Base-by-base conservation (phyloP, 768 basidiomycete genomes). In the Suillus variegatus region DNA sequence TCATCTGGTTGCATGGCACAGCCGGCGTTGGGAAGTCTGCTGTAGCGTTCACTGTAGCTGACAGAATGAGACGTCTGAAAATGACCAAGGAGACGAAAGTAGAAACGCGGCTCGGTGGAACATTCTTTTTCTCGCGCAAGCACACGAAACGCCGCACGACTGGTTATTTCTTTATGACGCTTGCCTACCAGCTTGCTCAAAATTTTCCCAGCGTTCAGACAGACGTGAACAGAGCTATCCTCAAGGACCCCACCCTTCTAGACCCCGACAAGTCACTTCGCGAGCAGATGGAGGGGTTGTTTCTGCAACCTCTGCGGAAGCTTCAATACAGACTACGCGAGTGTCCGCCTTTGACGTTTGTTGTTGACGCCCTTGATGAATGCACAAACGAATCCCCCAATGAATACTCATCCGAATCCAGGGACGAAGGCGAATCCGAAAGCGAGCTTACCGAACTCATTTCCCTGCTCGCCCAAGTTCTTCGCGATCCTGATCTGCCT, bases 341-440 rank as follows among this genome's bases (percentile, higher is more conserved):
- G 12, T 55, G 32, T 36, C 54, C 54, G 0, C 54, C 54, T n/a
- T 32, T 55, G 54, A 16, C 1, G 10, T 55, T 55, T 20, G 20
- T 55, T 13, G 16, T 55, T 36, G 54, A 55, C 20, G 54, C 54
- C 35, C 54, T 55, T n/a, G 54, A 55, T 36, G 32, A 55, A 55
- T 55, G 54, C 35, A n/a, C 54, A 20, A 12, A 10, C 20, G 35
- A 55, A 55, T 55, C 28, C 54, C 5, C 10, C 20, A 20, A 35
- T n/a, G 54, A n/a, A 35, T n/a, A 18, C 25, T 28, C 25, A 9
- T 49, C 22, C 14, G 49, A 51, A 25, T 28, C 3, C 25, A 25
- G 22, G 25, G 49, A 51, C 28, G 49, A 51, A 51, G 25, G 8
- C 8, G 14, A 51, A 28, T 28, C 28, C 1, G 18, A 54, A 32